These are phyloP conservation scores for Citrullus colocynthis DNA, from an alignment of 306 rosid genomes.

Conservation along the genomic window DNA sequence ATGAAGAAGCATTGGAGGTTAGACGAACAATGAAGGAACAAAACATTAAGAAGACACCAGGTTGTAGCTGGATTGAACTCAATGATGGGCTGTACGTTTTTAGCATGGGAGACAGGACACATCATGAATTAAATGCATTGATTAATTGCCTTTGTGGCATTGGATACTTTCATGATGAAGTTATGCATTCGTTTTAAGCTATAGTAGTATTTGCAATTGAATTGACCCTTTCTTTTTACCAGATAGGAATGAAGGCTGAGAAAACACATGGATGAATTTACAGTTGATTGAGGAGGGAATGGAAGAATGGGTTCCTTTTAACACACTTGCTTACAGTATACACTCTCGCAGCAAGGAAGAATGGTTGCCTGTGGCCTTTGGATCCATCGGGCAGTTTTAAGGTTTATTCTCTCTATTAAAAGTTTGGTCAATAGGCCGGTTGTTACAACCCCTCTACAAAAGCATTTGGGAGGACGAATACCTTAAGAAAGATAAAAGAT, in stretches of 20 bases:
- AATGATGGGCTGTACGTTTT: conserved; percentile 57
- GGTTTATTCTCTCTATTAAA: neutral
- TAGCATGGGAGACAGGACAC: conserved; percentile 55
- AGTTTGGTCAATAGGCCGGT: neutral
- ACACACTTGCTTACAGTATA: neutral
- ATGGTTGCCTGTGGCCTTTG: neutral
- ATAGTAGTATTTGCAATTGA: neutral
- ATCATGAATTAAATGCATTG: conserved; percentile 56
- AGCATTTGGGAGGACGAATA: neutral
- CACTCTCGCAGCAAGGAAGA: neutral
- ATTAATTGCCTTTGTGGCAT: conserved; percentile 44
- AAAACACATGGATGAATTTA: neutral
- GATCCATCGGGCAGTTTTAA: neutral
- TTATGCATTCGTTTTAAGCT: neutral
- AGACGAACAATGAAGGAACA: conserved; percentile 62
- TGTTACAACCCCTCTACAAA: neutral
- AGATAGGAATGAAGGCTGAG: neutral
- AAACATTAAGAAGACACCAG: conserved; percentile 63
- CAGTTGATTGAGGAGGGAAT: neutral
- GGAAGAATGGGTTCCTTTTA: neutral
- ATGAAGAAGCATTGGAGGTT: conserved; percentile 54
- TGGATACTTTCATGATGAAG: conserved; percentile 16
- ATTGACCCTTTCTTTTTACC: neutral
- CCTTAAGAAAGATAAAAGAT: neutral
- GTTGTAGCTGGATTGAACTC: conserved; percentile 90